Evolutionary conservation across 2,329 filamentous ascomycete genomes (phyloP), one percentile per base, ranked within the genome.

Genomic region (Hypocrella siamensis): DNA sequence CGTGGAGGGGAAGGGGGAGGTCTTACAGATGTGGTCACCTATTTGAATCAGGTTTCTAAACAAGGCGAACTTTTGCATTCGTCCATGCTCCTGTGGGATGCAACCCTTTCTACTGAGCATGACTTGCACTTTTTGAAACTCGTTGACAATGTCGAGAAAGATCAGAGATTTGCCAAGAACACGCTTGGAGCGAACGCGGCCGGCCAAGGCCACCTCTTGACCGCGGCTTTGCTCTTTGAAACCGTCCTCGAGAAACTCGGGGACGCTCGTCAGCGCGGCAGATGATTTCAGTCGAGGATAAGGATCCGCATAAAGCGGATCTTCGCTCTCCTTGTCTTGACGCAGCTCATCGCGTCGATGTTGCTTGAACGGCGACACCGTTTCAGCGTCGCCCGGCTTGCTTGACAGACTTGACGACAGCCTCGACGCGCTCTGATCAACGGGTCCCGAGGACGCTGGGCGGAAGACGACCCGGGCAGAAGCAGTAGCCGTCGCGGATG

Each of bases 21-120:
- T 47, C 79, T 59, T 66, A 84, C 80, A 76, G 48, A 88, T 75
- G 49, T 81, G 77, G 58, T 96, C 90, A 39, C 90, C 90, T 43
- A 80, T 71, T 42, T 79, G 72, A 30, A 86, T 63, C 33, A 82
- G 54, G 38, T 72, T 72, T 39, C 69, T 68, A 39, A 80, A 69
- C 25, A 67, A 52, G 45, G 70, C 76, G 44, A 77, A 75, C 25
- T 55, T 52, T 24, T 54, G 47, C 17, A 44, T 39, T 22, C 51
- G 51, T 26, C 57, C 43, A 18, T 53, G 48, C 30, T 54, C 42
- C 36, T 42, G 43, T 32, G 42, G 38, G 35, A 56, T 39, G 38
- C 45, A 63, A 38, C 63, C 68, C 36, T 64, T 63, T 43, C 76
- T 64, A 53, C 81, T 80, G 52, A 80, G 67, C 60, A 93, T 74